Evolutionary conservation across 2,329 filamentous ascomycete genomes (phyloP).

Genomic region (Penicillium digitatum): DNA sequence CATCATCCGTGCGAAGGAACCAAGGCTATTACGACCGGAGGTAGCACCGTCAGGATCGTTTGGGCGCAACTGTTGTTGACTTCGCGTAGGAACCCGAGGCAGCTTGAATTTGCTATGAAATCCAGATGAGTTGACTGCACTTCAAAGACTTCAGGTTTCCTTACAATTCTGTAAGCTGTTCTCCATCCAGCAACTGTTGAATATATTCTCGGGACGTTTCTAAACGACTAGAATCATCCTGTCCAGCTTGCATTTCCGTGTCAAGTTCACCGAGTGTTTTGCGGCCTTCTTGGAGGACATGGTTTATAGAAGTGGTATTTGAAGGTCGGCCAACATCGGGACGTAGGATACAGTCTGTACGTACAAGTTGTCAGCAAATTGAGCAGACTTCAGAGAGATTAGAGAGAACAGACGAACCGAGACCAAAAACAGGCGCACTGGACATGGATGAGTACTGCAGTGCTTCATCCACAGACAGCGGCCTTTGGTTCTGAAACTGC

Average conservation of each 20-base stretch:
- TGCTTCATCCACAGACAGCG: constrained; percentile 47
- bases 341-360: constrained; percentile 40
- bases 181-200: constrained; percentile 66
- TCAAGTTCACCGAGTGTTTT: constrained; percentile 65
- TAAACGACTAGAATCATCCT: constrained; percentile 57
- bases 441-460: constrained; percentile 50
- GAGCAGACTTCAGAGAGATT: constrained; percentile 10
- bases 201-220: constrained; percentile 71
- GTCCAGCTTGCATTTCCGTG: constrained; percentile 60
- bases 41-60: constrained; percentile 19
- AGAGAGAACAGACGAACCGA: constrained; percentile 32
- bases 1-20: constrained; percentile 54
- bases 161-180: constrained; percentile 53
- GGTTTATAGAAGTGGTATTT: constrained; percentile 39
- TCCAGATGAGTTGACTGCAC: constrained; percentile 3
- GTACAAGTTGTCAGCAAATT: constrained; percentile 19
- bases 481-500: constrained; percentile 29
- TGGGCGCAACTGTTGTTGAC: constrained; percentile 19
- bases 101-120: constrained; percentile 42
- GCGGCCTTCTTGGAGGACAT: constrained; percentile 51
- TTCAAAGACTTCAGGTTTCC: constrained; percentile 4
- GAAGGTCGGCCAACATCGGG: constrained; percentile 42
- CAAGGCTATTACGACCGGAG: constrained; percentile 38
- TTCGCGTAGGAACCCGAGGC: constrained; percentile 28
- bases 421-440: constrained; percentile 46